Evolutionary conservation across 345 rosid species (phyloP).

Genomic region (Salix dunnii): DNA sequence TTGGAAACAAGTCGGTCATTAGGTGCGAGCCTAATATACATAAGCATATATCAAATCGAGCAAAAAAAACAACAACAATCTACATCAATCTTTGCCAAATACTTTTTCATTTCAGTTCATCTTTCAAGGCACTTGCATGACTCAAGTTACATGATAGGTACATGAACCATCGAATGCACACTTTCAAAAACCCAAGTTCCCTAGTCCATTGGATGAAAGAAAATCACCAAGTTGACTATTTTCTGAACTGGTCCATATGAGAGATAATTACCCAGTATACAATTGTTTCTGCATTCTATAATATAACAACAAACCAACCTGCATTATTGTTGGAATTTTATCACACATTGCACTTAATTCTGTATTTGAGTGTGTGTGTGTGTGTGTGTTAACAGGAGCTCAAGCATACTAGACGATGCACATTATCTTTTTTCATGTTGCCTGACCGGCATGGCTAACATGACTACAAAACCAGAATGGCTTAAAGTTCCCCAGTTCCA

Average conservation of each 20-base stretch:
- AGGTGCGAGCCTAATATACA: not conserved
- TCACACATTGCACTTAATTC: not conserved
- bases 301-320: not conserved
- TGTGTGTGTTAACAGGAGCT: not conserved
- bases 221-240: not conserved
- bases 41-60: not conserved
- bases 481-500: not conserved
- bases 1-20: constrained; percentile 17
- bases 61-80: not conserved
- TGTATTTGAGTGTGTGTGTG: not conserved
- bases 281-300: not conserved
- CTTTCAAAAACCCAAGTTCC: not conserved
- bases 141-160: no score
- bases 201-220: not conserved
- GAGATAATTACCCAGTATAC: not conserved
- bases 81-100: not conserved
- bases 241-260: not conserved
- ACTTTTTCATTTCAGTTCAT: not conserved
- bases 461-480: not conserved
- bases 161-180: not conserved
- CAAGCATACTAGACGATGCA: not conserved
- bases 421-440: not conserved
- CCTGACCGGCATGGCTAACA: not conserved
- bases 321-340: not conserved
- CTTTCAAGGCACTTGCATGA: not conserved